phyloP scores from a whole-genome alignment of 1,284 basidiomycete genomes.

The Sanghuangporus sanghuang region DNA sequence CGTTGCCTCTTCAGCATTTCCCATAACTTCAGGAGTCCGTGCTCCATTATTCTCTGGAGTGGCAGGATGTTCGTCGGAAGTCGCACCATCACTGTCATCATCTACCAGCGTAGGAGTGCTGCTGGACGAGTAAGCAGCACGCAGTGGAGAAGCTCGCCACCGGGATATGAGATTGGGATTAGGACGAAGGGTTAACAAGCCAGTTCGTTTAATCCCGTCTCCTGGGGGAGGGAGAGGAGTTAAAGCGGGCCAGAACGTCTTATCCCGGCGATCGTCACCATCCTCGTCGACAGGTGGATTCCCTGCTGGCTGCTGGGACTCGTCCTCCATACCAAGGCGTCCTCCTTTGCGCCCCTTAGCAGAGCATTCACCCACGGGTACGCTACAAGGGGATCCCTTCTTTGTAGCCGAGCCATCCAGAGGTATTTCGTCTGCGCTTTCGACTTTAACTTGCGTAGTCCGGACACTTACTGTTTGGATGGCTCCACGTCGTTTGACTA shows the following conservation, averaged over 20 bases:
- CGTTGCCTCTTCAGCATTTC: background rate
- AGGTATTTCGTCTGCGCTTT: slow-evolving; percentile 22
- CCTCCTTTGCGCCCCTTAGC: background rate
- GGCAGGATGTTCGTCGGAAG: slow-evolving; percentile 15
- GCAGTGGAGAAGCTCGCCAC: slow-evolving; percentile 9
- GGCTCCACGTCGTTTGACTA: slow-evolving; percentile 24
- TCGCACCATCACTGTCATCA: slow-evolving; percentile 15
- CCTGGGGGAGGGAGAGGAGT: slow-evolving; percentile 7
- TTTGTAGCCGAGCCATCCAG: slow-evolving; percentile 15
- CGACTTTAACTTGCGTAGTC: slow-evolving; percentile 27
- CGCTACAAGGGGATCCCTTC: background rate
- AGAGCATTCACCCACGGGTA: background rate
- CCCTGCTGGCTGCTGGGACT: background rate
- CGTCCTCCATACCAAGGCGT: background rate
- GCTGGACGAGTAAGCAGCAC: slow-evolving; percentile 1
- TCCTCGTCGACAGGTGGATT: slow-evolving; percentile 7
- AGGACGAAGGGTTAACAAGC: slow-evolving; percentile 12
- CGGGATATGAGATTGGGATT: slow-evolving; percentile 16
- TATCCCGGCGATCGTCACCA: slow-evolving; percentile 17
- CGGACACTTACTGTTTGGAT: slow-evolving; percentile 18
- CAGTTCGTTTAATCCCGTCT: slow-evolving; percentile 7
- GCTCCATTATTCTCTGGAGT: slow-evolving; percentile 16
- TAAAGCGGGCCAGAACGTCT: slow-evolving; percentile 16
- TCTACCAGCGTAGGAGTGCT: slow-evolving; percentile 17
- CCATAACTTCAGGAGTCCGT: slow-evolving; percentile 8